A percentile compares a stretch with the other conserved stretches of the same genome.
These are phyloP conservation scores for Vigna angularis DNA, from an alignment of 306 rosid genomes.

Conservation along the genomic window DNA sequence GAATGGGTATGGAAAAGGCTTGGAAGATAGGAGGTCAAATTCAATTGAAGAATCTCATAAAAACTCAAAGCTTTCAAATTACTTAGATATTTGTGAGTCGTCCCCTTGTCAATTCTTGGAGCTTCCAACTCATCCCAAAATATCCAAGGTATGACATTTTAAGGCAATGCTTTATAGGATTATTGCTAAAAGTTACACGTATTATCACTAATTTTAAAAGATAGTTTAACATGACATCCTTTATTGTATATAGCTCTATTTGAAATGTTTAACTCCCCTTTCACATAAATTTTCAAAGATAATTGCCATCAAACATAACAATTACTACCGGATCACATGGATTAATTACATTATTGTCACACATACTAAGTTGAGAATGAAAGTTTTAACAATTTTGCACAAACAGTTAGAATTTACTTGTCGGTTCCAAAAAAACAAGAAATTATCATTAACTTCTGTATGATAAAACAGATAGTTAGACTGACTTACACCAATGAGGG, in stretches of 20 bases:
- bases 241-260: background rate
- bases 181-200: background rate
- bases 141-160: conserved; percentile 25
- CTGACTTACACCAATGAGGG: conserved; percentile 52
- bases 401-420: background rate
- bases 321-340: background rate
- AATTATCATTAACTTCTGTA: conserved; percentile 5
- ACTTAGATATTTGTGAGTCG: conserved; percentile 40
- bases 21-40: conserved; percentile 8
- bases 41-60: conserved; percentile 7
- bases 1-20: conserved; percentile 8
- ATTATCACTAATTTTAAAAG: background rate
- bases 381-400: background rate
- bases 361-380: background rate
- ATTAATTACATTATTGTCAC: background rate
- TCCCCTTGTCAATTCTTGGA: conserved; percentile 32
- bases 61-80: conserved; percentile 22
- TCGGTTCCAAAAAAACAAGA: background rate
- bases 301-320: conserved; percentile 5
- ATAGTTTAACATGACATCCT: background rate
- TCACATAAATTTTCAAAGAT: background rate
- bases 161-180: background rate
- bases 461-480: conserved; percentile 45
- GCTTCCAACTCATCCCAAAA: conserved; percentile 13
- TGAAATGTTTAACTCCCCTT: background rate